Base-by-base conservation (phyloP, 176 grass and related monocot species). In the Microstegium vimineum region DNA sequence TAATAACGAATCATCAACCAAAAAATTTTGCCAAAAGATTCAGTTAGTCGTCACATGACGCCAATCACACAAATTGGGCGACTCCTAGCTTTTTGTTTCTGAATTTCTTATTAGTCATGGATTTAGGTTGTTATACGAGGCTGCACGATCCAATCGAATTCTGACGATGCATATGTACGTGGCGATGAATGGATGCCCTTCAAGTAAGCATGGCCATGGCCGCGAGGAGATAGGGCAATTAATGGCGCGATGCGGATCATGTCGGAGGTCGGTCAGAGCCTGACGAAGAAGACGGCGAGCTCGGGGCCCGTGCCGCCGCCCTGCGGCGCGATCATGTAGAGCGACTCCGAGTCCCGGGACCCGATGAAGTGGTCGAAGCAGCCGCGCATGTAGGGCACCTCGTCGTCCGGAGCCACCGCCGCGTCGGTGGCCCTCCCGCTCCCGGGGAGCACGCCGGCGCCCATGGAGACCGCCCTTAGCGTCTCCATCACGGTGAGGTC, bases 221-320 rank as follows among this genome's bases (percentile, higher is more conserved):
- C 54, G 51, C 27, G 18, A 46, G n/a, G n/a, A n/a, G n/a, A n/a
- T n/a, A n/a, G n/a, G n/a, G n/a, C n/a, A n/a, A n/a, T n/a, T n/a
- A n/a, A n/a, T n/a, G n/a, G n/a, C n/a, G n/a, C n/a, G n/a, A n/a
- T n/a, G n/a, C n/a, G n/a, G n/a, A n/a, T n/a, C n/a, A n/a, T n/a
- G n/a, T n/a, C n/a, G n/a, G n/a, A n/a, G n/a, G n/a, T n/a, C n/a
- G n/a, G n/a, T n/a, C n/a, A 84, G 72, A 93, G 78, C 75, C 94
- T 80, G 57, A 97, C 79, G 47, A 97, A 90, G 81, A 97, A 97
- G 49, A 97, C 77, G 85, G 88, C 90, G 33, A 97, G 73, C 84
- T 97, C 90, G 2, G 89, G 94, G 4, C 86, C 91, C 3, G 78
- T 83, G 70, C 88, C 84, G 13, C 86, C 88, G 14, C 86, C 91